phyloP scores from a whole-genome alignment of 352 stramenopile species.

The Globisporangium radiosum region DNA sequence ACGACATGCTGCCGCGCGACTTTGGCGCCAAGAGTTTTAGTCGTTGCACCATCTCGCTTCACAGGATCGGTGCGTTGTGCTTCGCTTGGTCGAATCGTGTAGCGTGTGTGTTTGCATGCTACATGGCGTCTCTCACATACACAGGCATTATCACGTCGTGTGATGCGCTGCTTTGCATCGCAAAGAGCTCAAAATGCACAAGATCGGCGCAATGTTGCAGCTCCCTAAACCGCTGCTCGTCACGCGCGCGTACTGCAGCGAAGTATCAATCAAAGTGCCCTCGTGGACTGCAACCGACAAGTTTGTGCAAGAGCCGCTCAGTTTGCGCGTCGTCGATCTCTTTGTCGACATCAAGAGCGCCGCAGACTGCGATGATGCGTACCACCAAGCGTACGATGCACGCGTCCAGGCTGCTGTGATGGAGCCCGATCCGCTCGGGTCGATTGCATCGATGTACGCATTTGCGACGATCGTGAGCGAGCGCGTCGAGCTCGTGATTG shows the following conservation, averaged over 20 bases:
- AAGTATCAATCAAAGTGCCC: constrained; percentile 49
- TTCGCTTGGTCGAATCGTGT: background rate
- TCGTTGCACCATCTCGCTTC: constrained; percentile 37
- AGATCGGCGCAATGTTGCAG: constrained; percentile 36
- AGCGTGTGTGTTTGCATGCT: background rate
- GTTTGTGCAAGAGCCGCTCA: constrained; percentile 45
- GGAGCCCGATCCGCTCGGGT: constrained; percentile 52
- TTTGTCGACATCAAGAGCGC: constrained; percentile 42
- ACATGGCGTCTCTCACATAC: background rate
- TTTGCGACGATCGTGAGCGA: constrained; percentile 52
- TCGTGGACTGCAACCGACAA: constrained; percentile 50
- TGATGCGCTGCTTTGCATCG: too few relatives aligned
- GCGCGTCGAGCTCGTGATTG: constrained; percentile 35
- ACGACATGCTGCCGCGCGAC: constrained; percentile 51
- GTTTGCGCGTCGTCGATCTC: constrained; percentile 38
- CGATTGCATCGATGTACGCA: constrained; percentile 49
- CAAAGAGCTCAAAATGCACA: constrained; percentile 60
- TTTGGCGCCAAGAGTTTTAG: constrained; percentile 42
- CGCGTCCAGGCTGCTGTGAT: constrained; percentile 28
- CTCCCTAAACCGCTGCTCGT: constrained; percentile 43
- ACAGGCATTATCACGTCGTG: background rate
- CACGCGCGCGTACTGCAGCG: constrained; percentile 40
- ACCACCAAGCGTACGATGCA: constrained; percentile 23
- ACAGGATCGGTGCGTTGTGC: constrained; percentile 29
- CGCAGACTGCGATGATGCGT: constrained; percentile 39